Percentiles rank a stretch among this genome's conserved stretches.
phyloP scores from a whole-genome alignment of 2,329 filamentous ascomycete genomes.

The Metarhizium rileyi region DNA sequence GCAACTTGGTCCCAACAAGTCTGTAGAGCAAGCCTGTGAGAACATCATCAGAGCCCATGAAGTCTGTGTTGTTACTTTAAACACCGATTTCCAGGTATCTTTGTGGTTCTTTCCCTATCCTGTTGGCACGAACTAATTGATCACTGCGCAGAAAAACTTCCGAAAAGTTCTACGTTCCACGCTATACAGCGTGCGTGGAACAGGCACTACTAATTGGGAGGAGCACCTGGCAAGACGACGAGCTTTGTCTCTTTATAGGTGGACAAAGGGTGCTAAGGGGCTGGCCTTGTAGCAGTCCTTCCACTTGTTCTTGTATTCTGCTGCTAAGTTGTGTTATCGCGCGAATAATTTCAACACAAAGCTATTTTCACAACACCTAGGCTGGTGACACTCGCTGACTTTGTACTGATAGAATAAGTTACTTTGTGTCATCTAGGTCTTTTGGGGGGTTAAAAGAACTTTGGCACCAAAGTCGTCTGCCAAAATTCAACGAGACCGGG shows the following conservation, averaged over 20 bases:
- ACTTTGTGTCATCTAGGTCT: too few relatives aligned
- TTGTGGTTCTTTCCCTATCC: neutral
- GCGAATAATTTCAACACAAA: too few relatives aligned
- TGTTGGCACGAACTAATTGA: neutral
- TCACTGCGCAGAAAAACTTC: constrained; percentile 36
- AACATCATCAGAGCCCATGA: constrained; percentile 41
- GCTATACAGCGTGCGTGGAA: constrained; percentile 35
- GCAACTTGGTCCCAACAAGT: constrained; percentile 33
- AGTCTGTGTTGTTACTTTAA: constrained; percentile 39
- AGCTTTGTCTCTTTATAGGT: constrained; percentile 43
- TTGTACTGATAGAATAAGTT: too few relatives aligned
- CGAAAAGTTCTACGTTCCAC: constrained; percentile 41
- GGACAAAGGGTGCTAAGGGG: constrained; percentile 31
- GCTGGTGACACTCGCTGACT: too few relatives aligned
- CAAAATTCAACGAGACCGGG: too few relatives aligned
- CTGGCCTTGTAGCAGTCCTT: constrained; percentile 24
- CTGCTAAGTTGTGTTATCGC: neutral
- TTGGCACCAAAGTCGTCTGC: too few relatives aligned
- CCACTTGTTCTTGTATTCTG: neutral
- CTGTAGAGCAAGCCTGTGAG: constrained; percentile 38
- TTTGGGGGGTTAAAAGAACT: too few relatives aligned
- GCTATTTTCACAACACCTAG: too few relatives aligned
- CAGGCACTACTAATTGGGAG: constrained; percentile 28
- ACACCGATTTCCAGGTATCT: constrained; percentile 37
- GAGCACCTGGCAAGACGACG: constrained; percentile 35